These are phyloP conservation scores for Emergomyces orientalis DNA, from an alignment of 2,329 filamentous ascomycete species.

Conservation along the genomic window DNA sequence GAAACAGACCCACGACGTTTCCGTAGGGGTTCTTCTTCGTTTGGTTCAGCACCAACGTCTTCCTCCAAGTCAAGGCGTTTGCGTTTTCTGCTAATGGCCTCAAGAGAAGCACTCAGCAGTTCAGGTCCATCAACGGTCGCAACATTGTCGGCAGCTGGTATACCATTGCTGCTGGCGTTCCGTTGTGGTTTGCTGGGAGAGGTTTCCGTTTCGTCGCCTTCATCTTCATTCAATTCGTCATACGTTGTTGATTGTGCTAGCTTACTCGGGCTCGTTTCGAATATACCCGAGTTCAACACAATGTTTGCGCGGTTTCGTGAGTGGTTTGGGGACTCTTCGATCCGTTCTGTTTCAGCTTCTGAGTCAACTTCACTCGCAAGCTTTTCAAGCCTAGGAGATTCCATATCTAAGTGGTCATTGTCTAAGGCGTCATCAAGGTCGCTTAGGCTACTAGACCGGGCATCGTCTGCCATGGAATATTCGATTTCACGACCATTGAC, in stretches of 20 bases:
- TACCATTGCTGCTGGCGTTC: slow-evolving; percentile 26
- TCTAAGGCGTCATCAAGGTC: slow-evolving; percentile 77
- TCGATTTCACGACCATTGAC: slow-evolving; percentile 31
- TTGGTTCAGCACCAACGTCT: slow-evolving; percentile 27
- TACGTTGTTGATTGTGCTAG: slow-evolving; percentile 51
- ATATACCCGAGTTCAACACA: slow-evolving; percentile 49
- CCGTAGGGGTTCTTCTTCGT: slow-evolving; percentile 33
- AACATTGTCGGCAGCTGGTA: slow-evolving; percentile 18
- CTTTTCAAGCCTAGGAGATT: slow-evolving; percentile 41
- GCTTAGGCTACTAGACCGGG: slow-evolving; percentile 81
- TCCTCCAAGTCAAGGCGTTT: slow-evolving; percentile 32
- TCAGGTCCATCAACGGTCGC: slow-evolving; percentile 22
- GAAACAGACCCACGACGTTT: slow-evolving; percentile 32
- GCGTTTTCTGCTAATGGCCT: slow-evolving; percentile 32
- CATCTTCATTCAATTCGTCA: slow-evolving; percentile 43
- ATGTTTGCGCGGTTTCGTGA: slow-evolving; percentile 52
- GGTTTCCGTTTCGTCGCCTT: slow-evolving; percentile 36
- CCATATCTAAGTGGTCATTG: slow-evolving; percentile 51
- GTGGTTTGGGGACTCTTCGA: slow-evolving; percentile 77
- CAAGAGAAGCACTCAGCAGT: slow-evolving; percentile 19
- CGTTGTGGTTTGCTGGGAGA: slow-evolving; percentile 33
- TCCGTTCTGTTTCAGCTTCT: slow-evolving; percentile 87
- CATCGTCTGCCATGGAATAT: slow-evolving; percentile 50
- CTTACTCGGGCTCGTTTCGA: slow-evolving; percentile 68
- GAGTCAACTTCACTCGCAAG: slow-evolving; percentile 58